Evolutionary conservation across 2,329 filamentous ascomycete genomes (phyloP).

Genomic region (Sarocladiaceae sp.): DNA sequence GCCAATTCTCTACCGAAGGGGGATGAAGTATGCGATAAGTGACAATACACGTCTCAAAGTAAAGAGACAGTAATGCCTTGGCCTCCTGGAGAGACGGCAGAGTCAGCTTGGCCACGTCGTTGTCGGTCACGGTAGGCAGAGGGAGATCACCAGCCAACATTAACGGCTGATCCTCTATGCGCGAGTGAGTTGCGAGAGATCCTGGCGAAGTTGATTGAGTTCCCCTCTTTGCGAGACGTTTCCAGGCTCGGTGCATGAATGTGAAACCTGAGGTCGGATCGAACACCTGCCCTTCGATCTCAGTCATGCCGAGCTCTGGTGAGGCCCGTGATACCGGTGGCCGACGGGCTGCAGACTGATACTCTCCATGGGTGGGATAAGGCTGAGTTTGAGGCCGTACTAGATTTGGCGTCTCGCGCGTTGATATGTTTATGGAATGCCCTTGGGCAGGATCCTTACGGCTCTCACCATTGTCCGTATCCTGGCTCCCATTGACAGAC

Average conservation of each 20-base stretch:
- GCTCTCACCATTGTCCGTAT: too few relatives aligned
- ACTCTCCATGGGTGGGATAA: too few relatives aligned
- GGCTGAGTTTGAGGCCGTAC: too few relatives aligned
- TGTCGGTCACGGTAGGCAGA: slow-evolving; percentile 24
- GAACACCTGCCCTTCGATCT: slow-evolving; percentile 46
- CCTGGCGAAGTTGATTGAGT: slow-evolving; percentile 16
- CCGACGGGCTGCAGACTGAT: too few relatives aligned
- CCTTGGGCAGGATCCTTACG: too few relatives aligned
- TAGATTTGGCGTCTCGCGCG: too few relatives aligned
- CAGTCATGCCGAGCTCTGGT: slow-evolving; percentile 38
- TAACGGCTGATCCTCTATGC: slow-evolving; percentile 31
- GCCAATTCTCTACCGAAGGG: slow-evolving; percentile 39
- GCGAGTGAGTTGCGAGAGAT: too few relatives aligned
- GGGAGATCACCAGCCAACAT: slow-evolving; percentile 40
- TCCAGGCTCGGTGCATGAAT: slow-evolving; percentile 47
- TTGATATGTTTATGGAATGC: too few relatives aligned
- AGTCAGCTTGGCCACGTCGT: slow-evolving; percentile 26
- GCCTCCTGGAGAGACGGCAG: slow-evolving; percentile 29
- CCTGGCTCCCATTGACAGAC: too few relatives aligned
- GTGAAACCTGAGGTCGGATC: slow-evolving; percentile 46
- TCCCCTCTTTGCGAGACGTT: slow-evolving; percentile 35
- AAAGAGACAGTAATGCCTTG: slow-evolving; percentile 34
- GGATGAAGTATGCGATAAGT: slow-evolving; percentile 49
- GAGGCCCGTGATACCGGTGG: slow-evolving; percentile 28
- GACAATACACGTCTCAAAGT: slow-evolving; percentile 49